Evolutionary conservation across 805 yeast species (phyloP).

Genomic region (Lachancea nothofagi): DNA sequence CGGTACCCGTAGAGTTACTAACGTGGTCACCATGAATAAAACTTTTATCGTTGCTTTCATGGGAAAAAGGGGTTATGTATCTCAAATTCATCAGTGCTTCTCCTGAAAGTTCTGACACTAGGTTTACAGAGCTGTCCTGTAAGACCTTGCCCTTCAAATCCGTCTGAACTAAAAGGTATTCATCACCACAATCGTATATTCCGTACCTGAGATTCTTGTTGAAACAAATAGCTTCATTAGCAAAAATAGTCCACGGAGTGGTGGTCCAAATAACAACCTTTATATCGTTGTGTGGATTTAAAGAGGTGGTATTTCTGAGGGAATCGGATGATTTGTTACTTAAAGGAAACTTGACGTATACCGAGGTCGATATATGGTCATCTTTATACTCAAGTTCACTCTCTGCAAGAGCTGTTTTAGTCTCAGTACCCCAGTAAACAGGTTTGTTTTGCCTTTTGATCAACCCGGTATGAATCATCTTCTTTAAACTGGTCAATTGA

Average conservation of each 20-base stretch:
- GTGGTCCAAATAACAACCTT: conserved; percentile 84
- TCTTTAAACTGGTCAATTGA: conserved; percentile 66
- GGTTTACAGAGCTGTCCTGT: conserved; percentile 9
- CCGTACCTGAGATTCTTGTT: conserved; percentile 57
- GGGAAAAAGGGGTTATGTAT: conserved; percentile 55
- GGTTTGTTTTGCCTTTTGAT: conserved; percentile 87
- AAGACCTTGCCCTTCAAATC: conserved; percentile 40
- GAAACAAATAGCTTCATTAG: conserved; percentile 78
- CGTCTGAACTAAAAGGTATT: conserved; percentile 51
- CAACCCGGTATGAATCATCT: conserved; percentile 58
- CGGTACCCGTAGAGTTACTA: conserved; percentile 78
- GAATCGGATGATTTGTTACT: conserved; percentile 20
- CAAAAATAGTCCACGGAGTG: conserved; percentile 95
- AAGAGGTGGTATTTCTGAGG: conserved; percentile 4
- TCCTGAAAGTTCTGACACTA: conserved; percentile 35
- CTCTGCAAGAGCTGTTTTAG: conserved; percentile 91
- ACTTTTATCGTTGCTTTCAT: conserved; percentile 41
- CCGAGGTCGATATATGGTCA: conserved; percentile 61
- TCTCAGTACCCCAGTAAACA: conserved; percentile 95
- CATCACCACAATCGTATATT: conserved; percentile 37
- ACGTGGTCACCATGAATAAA: conserved; percentile 79
- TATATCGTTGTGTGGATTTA: conserved; percentile 13
- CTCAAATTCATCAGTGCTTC: conserved; percentile 33
- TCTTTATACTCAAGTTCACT: conserved; percentile 88
- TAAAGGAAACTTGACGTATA: conserved; percentile 62